phyloP scores from a whole-genome alignment of 371 early-diverging fungal species.

The Blastocladiella emersonii region DNA sequence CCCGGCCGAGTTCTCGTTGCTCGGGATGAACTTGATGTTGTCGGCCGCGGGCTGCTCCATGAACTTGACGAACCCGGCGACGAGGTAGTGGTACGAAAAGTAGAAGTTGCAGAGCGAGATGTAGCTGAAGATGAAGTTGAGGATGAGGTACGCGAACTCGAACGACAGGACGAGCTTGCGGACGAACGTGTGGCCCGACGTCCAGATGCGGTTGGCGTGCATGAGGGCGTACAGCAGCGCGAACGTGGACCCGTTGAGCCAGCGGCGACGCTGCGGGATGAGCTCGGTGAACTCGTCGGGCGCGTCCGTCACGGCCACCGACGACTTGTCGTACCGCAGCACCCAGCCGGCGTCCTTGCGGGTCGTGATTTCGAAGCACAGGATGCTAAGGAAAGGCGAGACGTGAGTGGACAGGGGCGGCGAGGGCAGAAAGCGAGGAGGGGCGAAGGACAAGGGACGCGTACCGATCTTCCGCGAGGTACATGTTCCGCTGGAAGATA shows the following conservation, averaged over 20 bases:
- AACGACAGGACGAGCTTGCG: slow-evolving; percentile 47
- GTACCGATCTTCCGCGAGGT: no score
- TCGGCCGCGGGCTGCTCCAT: not conserved
- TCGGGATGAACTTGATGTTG: not conserved
- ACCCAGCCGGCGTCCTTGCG: slow-evolving; percentile 53
- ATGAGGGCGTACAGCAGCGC: slow-evolving; percentile 71
- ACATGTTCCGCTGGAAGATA: slow-evolving; percentile 51
- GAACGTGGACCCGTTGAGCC: slow-evolving; percentile 93
- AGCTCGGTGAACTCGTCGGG: slow-evolving; percentile 70
- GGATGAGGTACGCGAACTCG: slow-evolving; percentile 52
- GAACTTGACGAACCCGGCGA: not conserved
- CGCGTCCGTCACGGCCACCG: slow-evolving; percentile 74
- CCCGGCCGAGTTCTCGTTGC: not conserved
- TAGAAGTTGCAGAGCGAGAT: slow-evolving; percentile 38
- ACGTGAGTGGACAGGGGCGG: no score
- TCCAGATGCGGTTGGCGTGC: slow-evolving; percentile 60
- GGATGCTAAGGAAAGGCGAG: no score
- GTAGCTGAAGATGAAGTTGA: slow-evolving; percentile 49
- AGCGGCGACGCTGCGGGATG: slow-evolving; percentile 81
- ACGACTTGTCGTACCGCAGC: slow-evolving; percentile 36
- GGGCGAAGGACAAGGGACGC: no score
- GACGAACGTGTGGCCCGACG: slow-evolving; percentile 45
- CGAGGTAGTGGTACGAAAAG: slow-evolving; percentile 50
- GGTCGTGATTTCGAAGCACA: slow-evolving; percentile 58
- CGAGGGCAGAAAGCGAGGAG: no score